These are phyloP conservation scores for Torulaspora maleeae DNA, from an alignment of 805 yeast species.

Conservation along the genomic window DNA sequence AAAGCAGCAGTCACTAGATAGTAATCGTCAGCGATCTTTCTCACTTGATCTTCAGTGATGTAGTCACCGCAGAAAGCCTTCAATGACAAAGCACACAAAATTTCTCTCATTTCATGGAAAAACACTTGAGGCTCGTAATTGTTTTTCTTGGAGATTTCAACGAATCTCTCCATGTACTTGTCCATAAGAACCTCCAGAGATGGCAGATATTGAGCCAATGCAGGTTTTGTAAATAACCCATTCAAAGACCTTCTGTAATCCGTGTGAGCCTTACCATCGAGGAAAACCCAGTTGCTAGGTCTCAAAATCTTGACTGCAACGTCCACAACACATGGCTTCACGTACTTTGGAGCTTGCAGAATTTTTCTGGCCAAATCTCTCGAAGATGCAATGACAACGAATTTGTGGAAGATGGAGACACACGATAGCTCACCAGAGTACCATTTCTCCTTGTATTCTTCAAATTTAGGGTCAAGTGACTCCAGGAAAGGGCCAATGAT, in stretches of 20 bases:
- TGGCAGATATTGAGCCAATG: slow-evolving; percentile 80
- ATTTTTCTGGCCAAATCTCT: slow-evolving; percentile 87
- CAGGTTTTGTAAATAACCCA: slow-evolving; percentile 80
- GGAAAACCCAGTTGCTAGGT: slow-evolving; percentile 96
- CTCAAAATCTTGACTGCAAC: slow-evolving; percentile 91
- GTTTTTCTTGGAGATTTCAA: slow-evolving; percentile 52
- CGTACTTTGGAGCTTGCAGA: slow-evolving; percentile 77
- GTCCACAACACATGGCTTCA: slow-evolving; percentile 97
- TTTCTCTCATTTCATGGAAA: slow-evolving; percentile 92
- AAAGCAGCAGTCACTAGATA: slow-evolving; percentile 90
- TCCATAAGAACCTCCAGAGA: slow-evolving; percentile 82
- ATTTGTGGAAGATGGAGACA: slow-evolving; percentile 96
- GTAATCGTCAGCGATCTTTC: slow-evolving; percentile 86
- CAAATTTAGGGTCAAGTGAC: slow-evolving; percentile 91
- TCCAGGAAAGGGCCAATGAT: slow-evolving; percentile 95
- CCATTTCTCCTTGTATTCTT: slow-evolving; percentile 91
- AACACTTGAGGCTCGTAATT: slow-evolving; percentile 54
- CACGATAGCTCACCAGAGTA: slow-evolving; percentile 89
- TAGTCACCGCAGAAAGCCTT: slow-evolving; percentile 95
- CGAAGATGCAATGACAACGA: slow-evolving; percentile 87
- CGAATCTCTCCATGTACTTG: slow-evolving; percentile 64
- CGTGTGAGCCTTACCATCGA: slow-evolving; percentile 92
- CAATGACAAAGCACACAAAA: slow-evolving; percentile 89
- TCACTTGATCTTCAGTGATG: slow-evolving; percentile 86
- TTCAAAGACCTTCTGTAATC: slow-evolving; percentile 90